These are phyloP conservation scores for Tilletia walkeri DNA, from an alignment of 1,284 basidiomycete genomes.

Conservation along the genomic window DNA sequence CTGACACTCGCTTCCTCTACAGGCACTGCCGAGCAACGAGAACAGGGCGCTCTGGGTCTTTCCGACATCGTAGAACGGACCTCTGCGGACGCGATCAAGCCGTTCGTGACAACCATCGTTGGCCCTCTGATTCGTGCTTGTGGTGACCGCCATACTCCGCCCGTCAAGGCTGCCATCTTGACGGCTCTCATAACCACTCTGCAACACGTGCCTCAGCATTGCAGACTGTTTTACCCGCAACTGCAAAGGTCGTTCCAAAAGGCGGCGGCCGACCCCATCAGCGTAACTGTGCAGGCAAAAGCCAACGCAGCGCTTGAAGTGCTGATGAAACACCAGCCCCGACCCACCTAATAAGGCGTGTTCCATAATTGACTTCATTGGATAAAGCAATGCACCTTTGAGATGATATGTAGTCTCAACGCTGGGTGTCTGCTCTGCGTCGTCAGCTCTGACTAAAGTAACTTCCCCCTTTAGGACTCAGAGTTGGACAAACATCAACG, in stretches of 20 bases:
- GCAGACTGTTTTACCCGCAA: constrained; percentile 98
- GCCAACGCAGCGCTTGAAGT: constrained; percentile 82
- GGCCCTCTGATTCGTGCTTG: constrained; percentile 75
- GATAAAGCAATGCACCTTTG: too few species aligned
- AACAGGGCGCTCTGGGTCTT: constrained; percentile 91
- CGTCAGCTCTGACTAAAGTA: too few species aligned
- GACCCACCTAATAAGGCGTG: constrained; percentile 42
- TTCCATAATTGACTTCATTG: too few species aligned
- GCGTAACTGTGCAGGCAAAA: constrained; percentile 73
- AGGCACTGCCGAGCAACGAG: constrained; percentile 62
- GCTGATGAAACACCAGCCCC: constrained; percentile 71
- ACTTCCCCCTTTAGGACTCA: too few species aligned
- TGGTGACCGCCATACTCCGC: constrained; percentile 52
- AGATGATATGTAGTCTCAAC: too few species aligned
- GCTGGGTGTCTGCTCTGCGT: too few species aligned
- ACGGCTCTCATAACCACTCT: constrained; percentile 48
- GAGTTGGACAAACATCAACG: too few species aligned
- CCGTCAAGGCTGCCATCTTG: constrained; percentile 53
- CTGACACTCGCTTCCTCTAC: constrained; percentile 30
- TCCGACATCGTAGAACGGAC: constrained; percentile 91
- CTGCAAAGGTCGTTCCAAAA: constrained; percentile 96
- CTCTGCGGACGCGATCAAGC: constrained; percentile 83
- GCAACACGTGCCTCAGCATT: constrained; percentile 73
- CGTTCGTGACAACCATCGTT: constrained; percentile 92
- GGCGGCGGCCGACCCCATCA: constrained; percentile 77